Evolutionary conservation across 345 rosid species (phyloP).

Genomic region (Hibiscus syriacus): DNA sequence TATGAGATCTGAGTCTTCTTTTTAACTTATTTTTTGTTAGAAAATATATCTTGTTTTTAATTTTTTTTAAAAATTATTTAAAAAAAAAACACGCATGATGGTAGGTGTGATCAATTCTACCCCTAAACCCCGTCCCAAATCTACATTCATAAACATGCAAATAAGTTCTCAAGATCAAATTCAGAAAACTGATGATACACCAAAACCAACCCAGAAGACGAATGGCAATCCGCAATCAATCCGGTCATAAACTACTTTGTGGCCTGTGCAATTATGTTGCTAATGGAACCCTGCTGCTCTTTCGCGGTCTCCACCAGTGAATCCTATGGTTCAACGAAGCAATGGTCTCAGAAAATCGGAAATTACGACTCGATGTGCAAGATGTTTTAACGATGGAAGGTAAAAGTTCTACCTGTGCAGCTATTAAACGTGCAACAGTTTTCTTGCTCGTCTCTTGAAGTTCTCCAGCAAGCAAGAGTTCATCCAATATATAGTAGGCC

Average conservation of each 20-base stretch:
- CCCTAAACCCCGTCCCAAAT: neutral
- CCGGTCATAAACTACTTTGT: slow-evolving; percentile 41
- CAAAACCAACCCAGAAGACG: neutral
- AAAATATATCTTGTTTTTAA: too few relatives aligned
- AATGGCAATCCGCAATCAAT: neutral
- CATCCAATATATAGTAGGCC: slow-evolving; percentile 93
- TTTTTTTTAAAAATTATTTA: too few relatives aligned
- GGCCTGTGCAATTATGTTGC: slow-evolving; percentile 88
- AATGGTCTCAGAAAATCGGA: neutral
- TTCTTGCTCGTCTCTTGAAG: slow-evolving; percentile 97
- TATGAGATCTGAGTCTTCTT: too few relatives aligned
- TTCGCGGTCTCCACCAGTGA: slow-evolving; percentile 91
- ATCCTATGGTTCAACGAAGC: slow-evolving; percentile 39
- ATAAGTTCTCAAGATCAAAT: slow-evolving; percentile 5
- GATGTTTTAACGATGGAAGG: neutral
- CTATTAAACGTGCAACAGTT: slow-evolving; percentile 72
- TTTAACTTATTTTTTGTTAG: too few relatives aligned
- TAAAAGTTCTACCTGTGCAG: slow-evolving; percentile 53
- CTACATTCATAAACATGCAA: neutral
- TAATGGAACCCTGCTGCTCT: slow-evolving; percentile 79
- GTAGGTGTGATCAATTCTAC: neutral
- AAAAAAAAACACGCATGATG: too few relatives aligned
- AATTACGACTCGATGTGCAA: neutral
- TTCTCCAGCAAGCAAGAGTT: slow-evolving; percentile 85
- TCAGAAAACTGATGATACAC: neutral